Conservation (phyloP, 345 rosid species). For the Reutealis trisperma region DNA sequence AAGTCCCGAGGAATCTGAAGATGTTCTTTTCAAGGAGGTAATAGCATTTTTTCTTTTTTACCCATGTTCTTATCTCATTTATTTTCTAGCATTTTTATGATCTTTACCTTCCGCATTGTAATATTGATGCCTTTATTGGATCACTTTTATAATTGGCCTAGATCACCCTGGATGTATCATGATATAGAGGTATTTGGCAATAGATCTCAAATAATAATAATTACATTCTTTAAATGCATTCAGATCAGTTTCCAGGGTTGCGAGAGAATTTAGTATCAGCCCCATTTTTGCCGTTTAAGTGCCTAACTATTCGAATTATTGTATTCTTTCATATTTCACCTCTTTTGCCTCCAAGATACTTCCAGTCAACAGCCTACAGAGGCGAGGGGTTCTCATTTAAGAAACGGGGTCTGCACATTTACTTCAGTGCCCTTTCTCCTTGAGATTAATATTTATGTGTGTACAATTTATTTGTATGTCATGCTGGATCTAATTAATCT, state of each 20-base stretch:
- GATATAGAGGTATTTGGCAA: too few relatives aligned
- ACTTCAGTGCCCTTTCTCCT: background rate
- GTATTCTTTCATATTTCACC: too few relatives aligned
- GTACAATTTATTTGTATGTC: background rate
- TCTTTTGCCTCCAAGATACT: background rate
- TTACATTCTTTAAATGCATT: background rate
- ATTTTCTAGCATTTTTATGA: background rate
- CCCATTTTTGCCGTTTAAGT: background rate
- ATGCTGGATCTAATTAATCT: background rate
- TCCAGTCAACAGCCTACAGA: background rate
- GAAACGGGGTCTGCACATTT: background rate
- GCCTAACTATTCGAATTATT: background rate
- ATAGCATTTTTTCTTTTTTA: slow-evolving; percentile 16
- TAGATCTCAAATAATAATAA: too few relatives aligned
- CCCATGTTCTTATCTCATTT: background rate
- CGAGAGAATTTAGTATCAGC: background rate
- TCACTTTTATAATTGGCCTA: too few relatives aligned
- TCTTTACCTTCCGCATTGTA: background rate
- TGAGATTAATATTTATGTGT: background rate
- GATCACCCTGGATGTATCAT: too few relatives aligned
- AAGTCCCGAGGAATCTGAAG: slow-evolving; percentile 96
- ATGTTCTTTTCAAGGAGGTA: slow-evolving; percentile 98
- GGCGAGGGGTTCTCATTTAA: background rate
- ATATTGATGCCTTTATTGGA: too few relatives aligned
- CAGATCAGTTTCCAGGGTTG: background rate